Evolutionary conservation across 106 monocot genomes (phyloP).

Genomic region (Dendrobium huoshanense): DNA sequence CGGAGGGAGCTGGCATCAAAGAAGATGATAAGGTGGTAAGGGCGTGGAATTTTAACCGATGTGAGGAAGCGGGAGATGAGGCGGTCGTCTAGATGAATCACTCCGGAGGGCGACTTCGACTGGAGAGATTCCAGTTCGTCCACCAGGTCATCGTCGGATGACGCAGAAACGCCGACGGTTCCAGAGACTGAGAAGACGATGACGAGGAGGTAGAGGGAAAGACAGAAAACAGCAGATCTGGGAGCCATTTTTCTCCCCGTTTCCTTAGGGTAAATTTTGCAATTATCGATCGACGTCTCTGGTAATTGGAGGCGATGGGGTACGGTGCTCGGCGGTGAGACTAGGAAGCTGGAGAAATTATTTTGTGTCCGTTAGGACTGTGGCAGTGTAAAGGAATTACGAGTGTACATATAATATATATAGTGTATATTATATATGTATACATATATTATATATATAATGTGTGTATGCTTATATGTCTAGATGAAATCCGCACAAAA

Average conservation of each 20-base stretch:
- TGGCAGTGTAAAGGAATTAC: no score
- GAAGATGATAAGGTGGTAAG: conserved; percentile 81
- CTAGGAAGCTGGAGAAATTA: no score
- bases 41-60: conserved; percentile 45
- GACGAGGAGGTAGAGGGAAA: conserved; percentile 10
- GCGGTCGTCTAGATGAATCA: conserved; percentile 75
- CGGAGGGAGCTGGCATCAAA: conserved; percentile 82
- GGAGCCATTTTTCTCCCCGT: conserved; percentile 18
- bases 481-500: no score
- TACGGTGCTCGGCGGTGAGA: no score
- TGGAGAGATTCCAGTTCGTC: conserved; percentile 60
- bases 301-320: no score
- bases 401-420: no score
- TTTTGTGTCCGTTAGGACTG: no score
- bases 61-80: conserved; percentile 62
- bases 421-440: no score
- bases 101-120: conserved; percentile 54
- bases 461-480: no score
- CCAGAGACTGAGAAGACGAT: conserved; percentile 5
- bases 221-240: not conserved
- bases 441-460: no score
- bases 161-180: not conserved
- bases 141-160: conserved; percentile 38
- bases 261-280: no score
- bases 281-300: no score